Percentiles rank a stretch among this genome's conserved stretches.
These are phyloP conservation scores for Pythium dissotocum DNA, from an alignment of 352 stramenopile species.

Conservation along the genomic window DNA sequence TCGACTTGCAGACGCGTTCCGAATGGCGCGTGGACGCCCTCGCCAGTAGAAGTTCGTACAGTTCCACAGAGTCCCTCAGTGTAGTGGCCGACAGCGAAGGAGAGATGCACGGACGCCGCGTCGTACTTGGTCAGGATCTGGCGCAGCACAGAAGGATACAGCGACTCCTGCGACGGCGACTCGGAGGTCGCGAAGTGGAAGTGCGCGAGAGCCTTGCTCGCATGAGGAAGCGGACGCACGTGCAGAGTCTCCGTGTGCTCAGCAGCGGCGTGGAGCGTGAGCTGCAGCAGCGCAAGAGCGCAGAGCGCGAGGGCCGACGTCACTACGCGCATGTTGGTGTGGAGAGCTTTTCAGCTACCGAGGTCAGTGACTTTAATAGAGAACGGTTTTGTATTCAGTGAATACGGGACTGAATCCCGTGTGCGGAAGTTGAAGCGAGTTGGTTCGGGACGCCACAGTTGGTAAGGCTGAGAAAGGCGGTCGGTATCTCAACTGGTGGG, in stretches of 20 bases:
- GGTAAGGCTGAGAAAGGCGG: not conserved
- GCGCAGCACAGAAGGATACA: slow-evolving; percentile 58
- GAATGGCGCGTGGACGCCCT: slow-evolving; percentile 51
- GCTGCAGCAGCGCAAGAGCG: slow-evolving; percentile 1
- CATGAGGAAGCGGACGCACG: slow-evolving; percentile 48
- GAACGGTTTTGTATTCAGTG: not conserved
- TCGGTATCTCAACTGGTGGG: too few species aligned
- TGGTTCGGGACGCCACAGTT: not conserved
- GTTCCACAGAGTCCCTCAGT: slow-evolving; percentile 48
- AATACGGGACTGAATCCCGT: not conserved
- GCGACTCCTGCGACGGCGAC: slow-evolving; percentile 7
- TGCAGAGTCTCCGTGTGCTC: slow-evolving; percentile 53
- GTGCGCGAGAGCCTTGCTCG: slow-evolving; percentile 51
- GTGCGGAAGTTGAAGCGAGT: not conserved
- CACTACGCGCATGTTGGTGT: not conserved
- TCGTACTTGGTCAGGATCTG: slow-evolving; percentile 78
- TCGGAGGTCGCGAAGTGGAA: slow-evolving; percentile 54
- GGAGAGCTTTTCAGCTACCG: not conserved
- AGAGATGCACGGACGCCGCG: slow-evolving; percentile 64
- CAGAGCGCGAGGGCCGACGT: not conserved
- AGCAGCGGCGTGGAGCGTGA: slow-evolving; percentile 6
- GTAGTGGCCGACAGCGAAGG: slow-evolving; percentile 68
- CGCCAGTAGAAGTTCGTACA: not conserved
- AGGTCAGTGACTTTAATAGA: not conserved
- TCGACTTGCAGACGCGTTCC: slow-evolving; percentile 62